phyloP scores from a whole-genome alignment of 192 early-diverging fungal genomes.

The Coemansia sp. region DNA sequence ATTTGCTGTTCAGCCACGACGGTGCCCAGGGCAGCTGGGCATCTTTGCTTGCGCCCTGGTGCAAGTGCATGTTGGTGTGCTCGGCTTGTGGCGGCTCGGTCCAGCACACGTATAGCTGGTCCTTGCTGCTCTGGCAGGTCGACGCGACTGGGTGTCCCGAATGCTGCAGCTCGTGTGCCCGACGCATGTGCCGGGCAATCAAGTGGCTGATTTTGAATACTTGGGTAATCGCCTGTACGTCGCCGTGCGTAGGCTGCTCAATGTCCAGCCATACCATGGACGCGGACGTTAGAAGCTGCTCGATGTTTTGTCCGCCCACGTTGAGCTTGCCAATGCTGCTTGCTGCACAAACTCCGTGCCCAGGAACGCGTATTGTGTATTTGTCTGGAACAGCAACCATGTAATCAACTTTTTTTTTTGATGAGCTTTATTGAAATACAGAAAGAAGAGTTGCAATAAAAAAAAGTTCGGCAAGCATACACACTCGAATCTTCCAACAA shows the following conservation, averaged over 20 bases:
- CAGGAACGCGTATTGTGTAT: slow-evolving; percentile 4
- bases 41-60: no score
- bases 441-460: not conserved
- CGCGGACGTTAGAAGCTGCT: not conserved
- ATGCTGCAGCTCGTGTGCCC: not conserved
- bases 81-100: not conserved
- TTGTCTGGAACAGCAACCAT: not conserved
- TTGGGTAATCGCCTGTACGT: not conserved
- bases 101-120: slow-evolving; percentile 4
- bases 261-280: slow-evolving; percentile 10
- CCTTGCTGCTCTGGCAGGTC: not conserved
- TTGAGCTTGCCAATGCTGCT: not conserved
- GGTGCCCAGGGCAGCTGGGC: not conserved
- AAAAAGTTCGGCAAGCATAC: no score
- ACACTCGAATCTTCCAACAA: not conserved
- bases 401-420: not conserved
- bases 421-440: not conserved
- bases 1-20: not conserved
- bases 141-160: not conserved
- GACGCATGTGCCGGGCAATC: not conserved
- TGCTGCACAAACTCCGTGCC: not conserved
- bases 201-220: slow-evolving; percentile 3
- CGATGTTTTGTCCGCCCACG: slow-evolving; percentile 1
- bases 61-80: not conserved
- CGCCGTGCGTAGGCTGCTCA: not conserved